phyloP scores from a whole-genome alignment of 805 yeast genomes.

The Candida morakotiae region DNA sequence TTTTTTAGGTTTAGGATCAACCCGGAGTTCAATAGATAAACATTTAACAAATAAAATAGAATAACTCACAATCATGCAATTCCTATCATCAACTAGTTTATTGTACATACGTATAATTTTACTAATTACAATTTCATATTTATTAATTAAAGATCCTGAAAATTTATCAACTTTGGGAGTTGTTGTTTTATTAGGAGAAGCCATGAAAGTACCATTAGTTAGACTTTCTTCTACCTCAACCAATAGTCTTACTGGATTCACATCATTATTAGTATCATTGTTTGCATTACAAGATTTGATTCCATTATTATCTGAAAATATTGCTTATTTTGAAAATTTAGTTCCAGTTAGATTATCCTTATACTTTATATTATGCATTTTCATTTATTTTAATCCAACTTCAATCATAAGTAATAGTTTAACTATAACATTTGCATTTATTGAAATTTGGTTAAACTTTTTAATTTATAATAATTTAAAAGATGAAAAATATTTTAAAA shows the following conservation, averaged over 20 bases:
- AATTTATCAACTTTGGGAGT: conserved; percentile 42
- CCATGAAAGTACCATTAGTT: conserved; percentile 47
- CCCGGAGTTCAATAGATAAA: no score
- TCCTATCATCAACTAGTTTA: conserved; percentile 47
- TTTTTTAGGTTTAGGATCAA: no score
- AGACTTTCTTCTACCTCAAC: conserved; percentile 29
- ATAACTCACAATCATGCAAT: no score
- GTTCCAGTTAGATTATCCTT: conserved; percentile 54
- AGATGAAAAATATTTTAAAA: conserved; percentile 55
- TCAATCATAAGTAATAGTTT: conserved; percentile 56
- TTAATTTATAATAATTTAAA: conserved; percentile 57
- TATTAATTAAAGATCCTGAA: conserved; percentile 46
- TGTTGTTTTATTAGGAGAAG: conserved; percentile 51
- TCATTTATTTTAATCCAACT: conserved; percentile 43
- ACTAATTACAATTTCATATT: conserved; percentile 41
- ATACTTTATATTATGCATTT: conserved; percentile 47
- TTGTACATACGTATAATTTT: conserved; percentile 45
- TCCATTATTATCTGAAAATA: conserved; percentile 50
- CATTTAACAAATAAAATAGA: no score
- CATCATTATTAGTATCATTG: conserved; percentile 43
- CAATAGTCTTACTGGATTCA: conserved; percentile 48
- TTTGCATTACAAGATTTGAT: conserved; percentile 51
- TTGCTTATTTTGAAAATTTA: conserved; percentile 52
- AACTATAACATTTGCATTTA: conserved; percentile 54
- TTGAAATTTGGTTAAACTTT: conserved; percentile 69